phyloP scores from a whole-genome alignment of 1,284 basidiomycete genomes.

The Rhodofomes roseus region DNA sequence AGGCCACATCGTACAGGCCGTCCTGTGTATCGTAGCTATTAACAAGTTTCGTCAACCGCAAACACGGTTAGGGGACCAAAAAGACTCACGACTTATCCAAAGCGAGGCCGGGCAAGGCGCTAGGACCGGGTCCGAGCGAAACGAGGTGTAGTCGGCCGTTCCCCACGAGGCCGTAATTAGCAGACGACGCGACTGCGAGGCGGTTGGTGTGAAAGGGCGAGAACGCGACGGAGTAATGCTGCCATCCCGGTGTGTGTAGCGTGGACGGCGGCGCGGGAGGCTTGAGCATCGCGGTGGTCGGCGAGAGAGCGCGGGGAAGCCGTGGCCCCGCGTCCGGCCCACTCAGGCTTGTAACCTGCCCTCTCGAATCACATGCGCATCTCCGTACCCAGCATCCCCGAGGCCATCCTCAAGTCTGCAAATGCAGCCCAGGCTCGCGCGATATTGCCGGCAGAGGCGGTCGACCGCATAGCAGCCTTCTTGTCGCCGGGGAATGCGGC shows the following conservation, averaged over 20 bases:
- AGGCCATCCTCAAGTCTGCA: conserved; percentile 43
- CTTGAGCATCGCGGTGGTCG: conserved; percentile 38
- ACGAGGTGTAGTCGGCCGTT: conserved; percentile 85
- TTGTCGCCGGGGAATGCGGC: conserved; percentile 65
- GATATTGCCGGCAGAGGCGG: conserved; percentile 52
- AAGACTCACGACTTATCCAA: conserved; percentile 63
- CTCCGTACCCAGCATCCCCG: conserved; percentile 77
- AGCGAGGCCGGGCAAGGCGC: conserved; percentile 39
- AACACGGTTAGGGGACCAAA: conserved; percentile 1
- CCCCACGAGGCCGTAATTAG: conserved; percentile 94
- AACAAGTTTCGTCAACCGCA: conserved; percentile 21
- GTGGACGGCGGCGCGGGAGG: conserved; percentile 38
- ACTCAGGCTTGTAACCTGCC: background rate
- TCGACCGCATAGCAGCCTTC: conserved; percentile 65
- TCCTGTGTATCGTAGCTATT: conserved; percentile 91
- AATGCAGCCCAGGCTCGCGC: conserved; percentile 30
- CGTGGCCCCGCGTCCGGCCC: background rate
- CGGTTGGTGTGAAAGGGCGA: conserved; percentile 87
- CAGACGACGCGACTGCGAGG: conserved; percentile 85
- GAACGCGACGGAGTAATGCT: conserved; percentile 87
- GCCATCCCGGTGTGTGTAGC: conserved; percentile 77
- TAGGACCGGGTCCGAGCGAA: conserved; percentile 46
- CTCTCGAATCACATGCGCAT: conserved; percentile 56
- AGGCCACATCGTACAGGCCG: conserved; percentile 88
- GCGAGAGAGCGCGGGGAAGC: conserved; percentile 1